phyloP scores from a whole-genome alignment of 1,139 yeast species.

The Scheffersomyces parashehatae region DNA sequence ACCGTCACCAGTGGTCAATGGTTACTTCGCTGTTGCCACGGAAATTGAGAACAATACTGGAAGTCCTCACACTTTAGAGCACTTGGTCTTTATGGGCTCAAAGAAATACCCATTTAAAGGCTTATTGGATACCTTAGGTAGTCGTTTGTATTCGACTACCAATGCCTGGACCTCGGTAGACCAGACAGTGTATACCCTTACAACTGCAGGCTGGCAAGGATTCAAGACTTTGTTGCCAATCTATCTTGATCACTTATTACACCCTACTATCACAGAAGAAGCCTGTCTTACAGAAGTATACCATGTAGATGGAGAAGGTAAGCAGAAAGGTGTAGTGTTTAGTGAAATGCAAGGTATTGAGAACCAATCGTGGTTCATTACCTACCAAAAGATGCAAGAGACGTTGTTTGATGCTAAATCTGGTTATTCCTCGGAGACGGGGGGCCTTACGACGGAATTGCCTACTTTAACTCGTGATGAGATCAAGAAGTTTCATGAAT shows the following conservation, averaged over 20 bases:
- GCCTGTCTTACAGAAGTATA: conserved; percentile 95
- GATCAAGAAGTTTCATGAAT: conserved; percentile 72
- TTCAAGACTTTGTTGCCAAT: conserved; percentile 81
- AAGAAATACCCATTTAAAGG: conserved; percentile 90
- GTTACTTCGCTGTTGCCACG: conserved; percentile 93
- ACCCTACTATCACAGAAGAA: conserved; percentile 85
- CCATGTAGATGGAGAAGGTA: conserved; percentile 87
- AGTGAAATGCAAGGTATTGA: conserved; percentile 97
- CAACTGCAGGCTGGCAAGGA: conserved; percentile 97
- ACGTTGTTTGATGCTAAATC: conserved; percentile 58
- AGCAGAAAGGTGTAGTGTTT: conserved; percentile 95
- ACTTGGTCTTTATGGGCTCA: conserved; percentile 93
- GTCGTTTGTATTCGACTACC: conserved; percentile 79
- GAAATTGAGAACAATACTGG: conserved; percentile 88
- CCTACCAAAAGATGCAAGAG: conserved; percentile 64
- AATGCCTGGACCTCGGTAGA: conserved; percentile 98
- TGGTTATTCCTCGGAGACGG: conserved; percentile 92
- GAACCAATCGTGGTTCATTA: conserved; percentile 71
- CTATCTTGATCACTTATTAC: conserved; percentile 81
- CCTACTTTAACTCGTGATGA: conserved; percentile 71
- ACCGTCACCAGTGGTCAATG: conserved; percentile 87
- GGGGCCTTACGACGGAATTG: conserved; percentile 81
- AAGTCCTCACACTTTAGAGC: conserved; percentile 94
- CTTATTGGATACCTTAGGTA: conserved; percentile 81
- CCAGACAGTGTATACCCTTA: conserved; percentile 89